Evolutionary conservation across 2,329 filamentous ascomycete species (phyloP).

Genomic region (Drechslerella stenobrocha): DNA sequence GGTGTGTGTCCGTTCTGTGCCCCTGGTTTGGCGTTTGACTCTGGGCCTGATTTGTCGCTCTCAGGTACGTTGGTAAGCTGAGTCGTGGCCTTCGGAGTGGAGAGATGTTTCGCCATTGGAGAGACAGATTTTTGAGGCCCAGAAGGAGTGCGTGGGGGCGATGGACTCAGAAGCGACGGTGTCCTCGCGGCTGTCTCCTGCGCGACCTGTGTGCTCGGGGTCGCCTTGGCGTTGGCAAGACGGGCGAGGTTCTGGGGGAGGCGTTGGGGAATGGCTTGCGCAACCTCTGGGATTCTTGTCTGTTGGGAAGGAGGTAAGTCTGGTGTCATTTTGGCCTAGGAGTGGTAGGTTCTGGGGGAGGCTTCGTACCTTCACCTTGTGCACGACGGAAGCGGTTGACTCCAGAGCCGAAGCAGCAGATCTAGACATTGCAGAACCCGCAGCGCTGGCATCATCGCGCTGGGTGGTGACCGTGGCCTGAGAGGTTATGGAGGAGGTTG

Average conservation of each 20-base stretch:
- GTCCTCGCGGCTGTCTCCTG: constrained; percentile 32
- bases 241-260: constrained; percentile 42
- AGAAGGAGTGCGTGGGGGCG: constrained; percentile 7
- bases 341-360: neutral
- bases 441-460: constrained; percentile 36
- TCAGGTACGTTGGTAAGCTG: constrained; percentile 30
- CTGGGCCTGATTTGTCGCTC: constrained; percentile 6
- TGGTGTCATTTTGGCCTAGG: constrained; percentile 5
- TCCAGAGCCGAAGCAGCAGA: constrained; percentile 40
- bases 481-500: constrained; percentile 36
- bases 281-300: constrained; percentile 37
- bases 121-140: constrained; percentile 16
- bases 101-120: constrained; percentile 43
- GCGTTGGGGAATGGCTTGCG: constrained; percentile 36
- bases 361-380: constrained; percentile 44
- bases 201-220: constrained; percentile 35
- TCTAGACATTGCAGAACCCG: constrained; percentile 39
- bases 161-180: constrained; percentile 18
- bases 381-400: constrained; percentile 44
- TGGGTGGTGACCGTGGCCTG: constrained; percentile 43
- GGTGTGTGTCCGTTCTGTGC: constrained; percentile 1
- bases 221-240: constrained; percentile 29
- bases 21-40: too few relatives aligned
- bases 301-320: constrained; percentile 15
- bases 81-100: constrained; percentile 33